These are phyloP conservation scores for Fusarium bulbicola DNA, from an alignment of 2,329 filamentous ascomycete genomes.

Conservation along the genomic window DNA sequence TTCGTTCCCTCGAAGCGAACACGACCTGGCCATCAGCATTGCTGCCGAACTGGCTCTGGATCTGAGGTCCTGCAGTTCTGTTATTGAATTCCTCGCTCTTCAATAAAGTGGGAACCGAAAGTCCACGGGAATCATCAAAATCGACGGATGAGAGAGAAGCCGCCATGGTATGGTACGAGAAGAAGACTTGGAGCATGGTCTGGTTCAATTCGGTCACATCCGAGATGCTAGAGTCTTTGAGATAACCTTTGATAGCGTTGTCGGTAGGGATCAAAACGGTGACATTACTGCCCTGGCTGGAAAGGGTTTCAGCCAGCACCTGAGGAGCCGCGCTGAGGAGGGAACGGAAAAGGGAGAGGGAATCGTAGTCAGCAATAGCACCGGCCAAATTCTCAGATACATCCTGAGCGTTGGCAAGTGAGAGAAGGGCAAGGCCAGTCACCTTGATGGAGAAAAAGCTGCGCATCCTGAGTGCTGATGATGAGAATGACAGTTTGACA, in stretches of 20 bases:
- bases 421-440: not conserved
- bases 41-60: constrained; percentile 18
- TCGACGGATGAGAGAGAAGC: constrained; percentile 11
- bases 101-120: constrained; percentile 24
- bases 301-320: not conserved
- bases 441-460: not conserved
- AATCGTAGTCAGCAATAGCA: constrained; percentile 19
- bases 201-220: constrained; percentile 9
- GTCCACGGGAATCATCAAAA: constrained; percentile 11
- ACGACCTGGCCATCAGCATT: constrained; percentile 29
- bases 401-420: constrained; percentile 7
- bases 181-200: constrained; percentile 18
- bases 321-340: constrained; percentile 3
- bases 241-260: constrained; percentile 26
- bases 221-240: not conserved
- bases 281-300: constrained; percentile 13
- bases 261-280: constrained; percentile 36
- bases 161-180: constrained; percentile 28
- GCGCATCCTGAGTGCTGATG: not conserved
- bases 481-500: rapidly evolving
- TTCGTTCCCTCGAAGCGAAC: constrained; percentile 2
- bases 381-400: constrained; percentile 8
- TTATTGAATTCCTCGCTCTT: constrained; percentile 28
- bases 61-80: constrained; percentile 17
- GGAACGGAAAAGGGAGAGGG: constrained; percentile 27